These are phyloP conservation scores for Fusarium xyrophilum DNA, from an alignment of 2,329 filamentous ascomycete species.

Conservation along the genomic window DNA sequence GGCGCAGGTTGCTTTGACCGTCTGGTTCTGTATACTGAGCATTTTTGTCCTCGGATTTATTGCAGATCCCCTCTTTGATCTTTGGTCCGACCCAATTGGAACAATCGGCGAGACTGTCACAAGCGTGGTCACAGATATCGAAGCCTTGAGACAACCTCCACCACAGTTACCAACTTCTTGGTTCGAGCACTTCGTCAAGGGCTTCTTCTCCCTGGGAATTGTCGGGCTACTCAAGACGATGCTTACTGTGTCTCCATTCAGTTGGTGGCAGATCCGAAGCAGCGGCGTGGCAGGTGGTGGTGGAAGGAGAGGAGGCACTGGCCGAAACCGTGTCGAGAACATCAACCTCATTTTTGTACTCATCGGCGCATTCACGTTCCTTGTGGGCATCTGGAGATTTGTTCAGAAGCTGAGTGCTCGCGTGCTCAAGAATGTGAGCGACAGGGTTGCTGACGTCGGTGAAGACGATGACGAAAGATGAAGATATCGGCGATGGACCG, in stretches of 20 bases:
- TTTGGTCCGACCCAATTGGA: conserved; percentile 81
- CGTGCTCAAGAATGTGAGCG: conserved; percentile 78
- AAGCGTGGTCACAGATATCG: conserved; percentile 52
- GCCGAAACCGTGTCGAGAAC: conserved; percentile 78
- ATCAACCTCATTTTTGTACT: conserved; percentile 81
- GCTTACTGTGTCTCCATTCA: conserved; percentile 74
- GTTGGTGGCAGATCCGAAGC: conserved; percentile 76
- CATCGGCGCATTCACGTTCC: conserved; percentile 80
- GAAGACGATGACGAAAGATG: conserved; percentile 63
- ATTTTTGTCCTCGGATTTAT: conserved; percentile 89
- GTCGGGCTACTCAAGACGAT: conserved; percentile 85
- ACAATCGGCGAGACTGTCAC: conserved; percentile 62
- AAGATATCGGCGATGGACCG: conserved; percentile 56
- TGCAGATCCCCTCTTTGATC: conserved; percentile 88
- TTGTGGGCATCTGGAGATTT: conserved; percentile 84
- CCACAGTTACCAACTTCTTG: conserved; percentile 67
- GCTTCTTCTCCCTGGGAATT: conserved; percentile 86
- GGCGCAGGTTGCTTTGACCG: conserved; percentile 74
- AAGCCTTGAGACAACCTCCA: conserved; percentile 46
- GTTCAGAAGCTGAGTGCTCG: conserved; percentile 76
- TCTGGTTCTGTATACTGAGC: conserved; percentile 71
- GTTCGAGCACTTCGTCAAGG: conserved; percentile 86
- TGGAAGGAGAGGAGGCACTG: conserved; percentile 65
- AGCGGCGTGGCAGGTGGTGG: conserved; percentile 62
- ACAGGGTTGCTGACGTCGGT: conserved; percentile 83